phyloP scores from a whole-genome alignment of 2,329 filamentous ascomycete species.

The Kalmusia sp. region DNA sequence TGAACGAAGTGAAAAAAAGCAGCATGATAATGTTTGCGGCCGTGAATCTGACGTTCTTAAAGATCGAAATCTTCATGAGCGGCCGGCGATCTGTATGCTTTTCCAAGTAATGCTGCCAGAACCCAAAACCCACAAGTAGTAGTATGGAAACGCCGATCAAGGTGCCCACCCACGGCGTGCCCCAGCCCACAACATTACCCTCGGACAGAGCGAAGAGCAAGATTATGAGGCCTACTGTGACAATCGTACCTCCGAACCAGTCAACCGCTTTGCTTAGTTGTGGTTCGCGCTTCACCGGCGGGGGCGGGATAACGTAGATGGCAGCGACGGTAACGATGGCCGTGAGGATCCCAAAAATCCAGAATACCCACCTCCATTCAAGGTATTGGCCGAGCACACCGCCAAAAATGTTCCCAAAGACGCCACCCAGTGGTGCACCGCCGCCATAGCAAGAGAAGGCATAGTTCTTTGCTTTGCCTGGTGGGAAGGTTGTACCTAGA shows the following conservation, averaged over 20 bases:
- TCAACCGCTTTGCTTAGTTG: constrained; percentile 61
- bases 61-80: constrained; percentile 72
- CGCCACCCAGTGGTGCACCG: constrained; percentile 68
- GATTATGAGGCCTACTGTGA: constrained; percentile 68
- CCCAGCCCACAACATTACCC: constrained; percentile 74
- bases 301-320: constrained; percentile 65
- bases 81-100: constrained; percentile 59
- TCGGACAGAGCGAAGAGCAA: constrained; percentile 73
- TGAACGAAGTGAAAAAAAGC: constrained; percentile 72
- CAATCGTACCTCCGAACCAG: constrained; percentile 69
- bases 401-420: constrained; percentile 70
- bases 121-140: constrained; percentile 63
- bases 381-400: constrained; percentile 68
- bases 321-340: constrained; percentile 64
- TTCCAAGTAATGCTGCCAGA: constrained; percentile 69
- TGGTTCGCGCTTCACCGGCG: constrained; percentile 43
- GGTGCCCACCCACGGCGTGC: constrained; percentile 66
- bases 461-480: constrained; percentile 73
- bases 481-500: constrained; percentile 70
- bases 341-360: constrained; percentile 67
- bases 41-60: constrained; percentile 65
- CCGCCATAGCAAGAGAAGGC: constrained; percentile 63
- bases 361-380: constrained; percentile 50
- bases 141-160: constrained; percentile 66
- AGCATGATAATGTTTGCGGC: constrained; percentile 71